Base-by-base conservation (phyloP, 257 asterid genomes). In the Solanum paucissectum region DNA sequence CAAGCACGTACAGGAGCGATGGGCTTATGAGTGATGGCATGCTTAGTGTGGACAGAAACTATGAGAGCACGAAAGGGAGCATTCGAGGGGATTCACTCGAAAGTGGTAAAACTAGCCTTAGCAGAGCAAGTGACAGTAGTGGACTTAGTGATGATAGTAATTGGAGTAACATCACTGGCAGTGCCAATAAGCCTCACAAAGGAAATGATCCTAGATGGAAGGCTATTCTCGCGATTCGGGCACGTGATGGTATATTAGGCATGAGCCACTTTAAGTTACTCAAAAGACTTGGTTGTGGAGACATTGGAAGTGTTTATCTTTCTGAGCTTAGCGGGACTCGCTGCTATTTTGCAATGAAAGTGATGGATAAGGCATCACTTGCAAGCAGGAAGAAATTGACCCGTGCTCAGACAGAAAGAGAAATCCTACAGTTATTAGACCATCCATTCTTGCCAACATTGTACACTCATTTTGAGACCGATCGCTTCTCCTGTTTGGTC, bases 181-280 rank as follows among this genome's bases (percentile, higher is more conserved):
- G 92, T 81, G 92, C 91, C 60, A 91, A 89, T 64, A 91, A 92
- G 88, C 94, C 94, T 86, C 93, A 92, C 90, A 90, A 91, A 88
- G 93, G 94, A 84, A 92, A 91, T 33, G 94, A 91, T 91, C 94
- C 94, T n/a, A 90, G 93, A 77, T 92, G 94, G 93, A 92, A 92
- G 87, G 91, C 94, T 40, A 92, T 92, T 72, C 92, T 90, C 14
- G 93, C 92, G 4, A 88, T 92, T 87, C 92, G 91, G 86, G 76
- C 76, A 21, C 91, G 93, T 25, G 93, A 91, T 90, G 92, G 92
- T 76, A 83, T 86, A 40, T 88, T 91, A 77, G 94, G 93, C 74
- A 91, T 89, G 94, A 91, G 92, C 60, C 94, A 91, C 87, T 92
- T 92, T 87, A 91, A 86, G 90, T 87, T 92, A 87, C 90, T 90